Evolutionary conservation across 2,329 filamentous ascomycete species (phyloP).

Genomic region (Diaporthe batatas): DNA sequence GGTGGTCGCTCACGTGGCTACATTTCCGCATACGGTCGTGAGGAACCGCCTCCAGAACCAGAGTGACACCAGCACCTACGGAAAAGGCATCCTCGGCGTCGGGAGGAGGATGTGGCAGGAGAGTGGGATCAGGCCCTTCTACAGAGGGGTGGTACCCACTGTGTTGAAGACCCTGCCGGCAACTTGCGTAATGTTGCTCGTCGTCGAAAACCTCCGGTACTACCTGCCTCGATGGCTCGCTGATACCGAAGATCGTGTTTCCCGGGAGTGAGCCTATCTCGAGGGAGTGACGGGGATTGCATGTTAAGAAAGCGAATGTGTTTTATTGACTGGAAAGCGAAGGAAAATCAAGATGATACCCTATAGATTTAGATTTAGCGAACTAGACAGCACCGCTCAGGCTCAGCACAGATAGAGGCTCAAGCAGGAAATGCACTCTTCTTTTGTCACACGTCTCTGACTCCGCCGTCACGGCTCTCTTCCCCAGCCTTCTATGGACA

Average conservation of each 20-base stretch:
- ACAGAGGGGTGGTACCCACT: constrained; percentile 90
- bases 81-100: constrained; percentile 78
- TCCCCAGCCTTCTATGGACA: no score
- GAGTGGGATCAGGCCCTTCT: constrained; percentile 88
- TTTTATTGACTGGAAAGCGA: not conserved
- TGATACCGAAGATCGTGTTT: not conserved
- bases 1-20: constrained; percentile 87
- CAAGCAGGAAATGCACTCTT: not conserved
- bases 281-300: no score
- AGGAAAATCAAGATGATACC: constrained; percentile 13
- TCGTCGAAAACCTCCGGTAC: constrained; percentile 93
- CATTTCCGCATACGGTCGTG: constrained; percentile 96
- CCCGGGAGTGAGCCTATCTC: not conserved
- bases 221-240: constrained; percentile 67
- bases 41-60: constrained; percentile 91
- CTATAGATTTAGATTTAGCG: constrained; percentile 27
- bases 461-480: no score
- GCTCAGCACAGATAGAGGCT: not conserved
- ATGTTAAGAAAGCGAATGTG: not conserved
- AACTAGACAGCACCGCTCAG: constrained; percentile 16
- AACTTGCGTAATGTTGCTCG: constrained; percentile 95
- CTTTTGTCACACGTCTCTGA: not conserved
- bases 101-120: constrained; percentile 79
- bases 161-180: constrained; percentile 92
- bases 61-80: constrained; percentile 81